Base-by-base conservation (phyloP, 2,329 filamentous ascomycete species). In the Neurospora crassa region DNA sequence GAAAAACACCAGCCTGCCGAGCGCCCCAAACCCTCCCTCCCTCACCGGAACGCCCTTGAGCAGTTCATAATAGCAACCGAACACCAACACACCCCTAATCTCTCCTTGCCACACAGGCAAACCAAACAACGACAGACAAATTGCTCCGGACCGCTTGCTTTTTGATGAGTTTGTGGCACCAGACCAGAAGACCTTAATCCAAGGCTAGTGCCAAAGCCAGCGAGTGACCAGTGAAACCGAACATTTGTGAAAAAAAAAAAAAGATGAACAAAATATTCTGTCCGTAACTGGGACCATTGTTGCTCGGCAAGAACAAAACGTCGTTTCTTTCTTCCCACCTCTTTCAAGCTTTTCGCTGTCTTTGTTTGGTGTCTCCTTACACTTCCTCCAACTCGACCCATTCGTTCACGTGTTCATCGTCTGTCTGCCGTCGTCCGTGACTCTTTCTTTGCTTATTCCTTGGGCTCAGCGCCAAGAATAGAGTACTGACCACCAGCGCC, bases 401-500 rank as follows among this genome's bases (percentile, higher is more conserved):
- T 53, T 18, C 16, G 6, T 10, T 45, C 18, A n/a, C 18, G 18
- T 14, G 3, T 34, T 53, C 20, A 53, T 20, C 5, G 47, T 53
- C 20, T 20, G 47, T 53, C 20, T 20, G 43, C 5, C n/a, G 5
- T 16, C 20, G 18, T 42, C n/a, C 12, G 18, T 40, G n/a, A 14
- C 20, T 37, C 11, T 29, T 16, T 37, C 40, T 29, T 41, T 20
- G 37, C 42, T 29, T 37, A 37, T 16, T 73, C 78, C 24, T 79
- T 78, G 34, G 82, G 76, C 72, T 78, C 78, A 70, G 86, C 85
- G 11, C 85, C 84, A n/a, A 92, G 76, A 34, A 92, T 81, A 1
- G 90, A 91, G 80, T 89, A 97, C 78, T 97, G 94, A 5, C 94
- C 94, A 74, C 95, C 94, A n/a, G 91, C 91, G 63, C 92, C 92